Evolutionary conservation across 1,139 yeast species (phyloP).

Genomic region (Nakaseomyces kungkrabaensis): DNA sequence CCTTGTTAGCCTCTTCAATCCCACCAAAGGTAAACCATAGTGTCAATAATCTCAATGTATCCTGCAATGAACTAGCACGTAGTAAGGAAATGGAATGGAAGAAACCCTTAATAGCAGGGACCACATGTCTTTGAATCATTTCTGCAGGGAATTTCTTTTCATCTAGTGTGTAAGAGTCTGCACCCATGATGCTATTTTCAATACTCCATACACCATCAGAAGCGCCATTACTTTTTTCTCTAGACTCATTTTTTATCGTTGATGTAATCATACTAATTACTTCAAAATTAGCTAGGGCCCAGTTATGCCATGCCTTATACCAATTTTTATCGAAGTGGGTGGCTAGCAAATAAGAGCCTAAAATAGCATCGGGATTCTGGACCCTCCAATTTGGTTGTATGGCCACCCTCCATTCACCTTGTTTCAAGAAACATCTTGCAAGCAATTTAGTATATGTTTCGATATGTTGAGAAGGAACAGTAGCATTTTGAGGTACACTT

Average conservation of each 20-base stretch:
- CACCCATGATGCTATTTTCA: conserved; percentile 18
- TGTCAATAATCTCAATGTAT: conserved; percentile 78
- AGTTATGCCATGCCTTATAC: conserved; percentile 99
- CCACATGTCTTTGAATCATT: conserved; percentile 73
- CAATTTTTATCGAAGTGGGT: conserved; percentile 88
- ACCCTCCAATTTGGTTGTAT: conserved; percentile 71
- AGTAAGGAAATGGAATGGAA: conserved; percentile 91
- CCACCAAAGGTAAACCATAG: conserved; percentile 97
- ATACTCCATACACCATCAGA: conserved; percentile 12
- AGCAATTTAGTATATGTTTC: conserved; percentile 79
- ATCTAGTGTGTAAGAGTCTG: conserved; percentile 16
- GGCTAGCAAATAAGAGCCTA: conserved; percentile 87
- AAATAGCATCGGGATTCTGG: conserved; percentile 55
- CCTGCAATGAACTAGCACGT: conserved; percentile 79
- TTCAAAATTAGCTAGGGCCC: conserved; percentile 97
- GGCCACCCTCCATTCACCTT: conserved; percentile 96
- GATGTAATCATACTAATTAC: conserved; percentile 64
- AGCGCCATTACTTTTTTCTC: conserved; percentile 17
- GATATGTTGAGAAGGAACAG: conserved; percentile 72
- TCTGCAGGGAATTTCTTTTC: conserved; percentile 39
- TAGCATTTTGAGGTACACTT: conserved; percentile 29
- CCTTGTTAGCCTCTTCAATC: conserved; percentile 77
- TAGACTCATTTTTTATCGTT: not conserved
- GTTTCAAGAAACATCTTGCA: conserved; percentile 92
- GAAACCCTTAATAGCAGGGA: conserved; percentile 91